A percentile compares a stretch with the other conserved stretches of the same genome.
Evolutionary conservation across 306 rosid species (phyloP).

Genomic region (Prosopis cineraria): DNA sequence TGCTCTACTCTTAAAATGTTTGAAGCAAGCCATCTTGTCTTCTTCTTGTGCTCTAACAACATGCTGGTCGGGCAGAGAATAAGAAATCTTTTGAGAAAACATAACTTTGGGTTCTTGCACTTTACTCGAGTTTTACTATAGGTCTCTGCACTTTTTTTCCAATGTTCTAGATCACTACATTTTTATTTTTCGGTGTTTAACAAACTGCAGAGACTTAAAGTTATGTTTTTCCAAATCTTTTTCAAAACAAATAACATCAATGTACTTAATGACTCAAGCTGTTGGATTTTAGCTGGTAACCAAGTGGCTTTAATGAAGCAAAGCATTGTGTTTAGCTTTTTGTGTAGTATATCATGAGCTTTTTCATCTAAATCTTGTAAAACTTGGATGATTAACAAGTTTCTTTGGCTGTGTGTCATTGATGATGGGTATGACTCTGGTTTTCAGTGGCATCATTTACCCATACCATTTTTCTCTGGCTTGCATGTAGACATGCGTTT

Average conservation of each 20-base stretch:
- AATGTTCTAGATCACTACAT: too few species aligned
- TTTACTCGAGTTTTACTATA: too few species aligned
- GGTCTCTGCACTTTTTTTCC: too few species aligned
- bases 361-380: conserved; percentile 2
- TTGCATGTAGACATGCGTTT: neutral
- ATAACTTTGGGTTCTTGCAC: too few species aligned
- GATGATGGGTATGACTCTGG: conserved; percentile 5
- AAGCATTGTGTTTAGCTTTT: conserved; percentile 15
- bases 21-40: neutral
- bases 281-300: neutral
- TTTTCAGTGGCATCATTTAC: conserved; percentile 12
- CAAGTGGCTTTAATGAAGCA: conserved; percentile 15
- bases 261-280: neutral
- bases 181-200: too few species aligned
- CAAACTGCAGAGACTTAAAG: too few species aligned
- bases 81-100: too few species aligned
- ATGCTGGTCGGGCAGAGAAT: neutral
- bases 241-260: neutral
- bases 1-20: conserved; percentile 5
- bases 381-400: neutral
- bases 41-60: neutral
- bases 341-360: conserved; percentile 3
- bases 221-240: too few species aligned
- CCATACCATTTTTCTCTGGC: neutral
- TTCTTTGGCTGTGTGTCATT: neutral